phyloP scores from a whole-genome alignment of 371 early-diverging fungal species.

The Nematocida sp. region DNA sequence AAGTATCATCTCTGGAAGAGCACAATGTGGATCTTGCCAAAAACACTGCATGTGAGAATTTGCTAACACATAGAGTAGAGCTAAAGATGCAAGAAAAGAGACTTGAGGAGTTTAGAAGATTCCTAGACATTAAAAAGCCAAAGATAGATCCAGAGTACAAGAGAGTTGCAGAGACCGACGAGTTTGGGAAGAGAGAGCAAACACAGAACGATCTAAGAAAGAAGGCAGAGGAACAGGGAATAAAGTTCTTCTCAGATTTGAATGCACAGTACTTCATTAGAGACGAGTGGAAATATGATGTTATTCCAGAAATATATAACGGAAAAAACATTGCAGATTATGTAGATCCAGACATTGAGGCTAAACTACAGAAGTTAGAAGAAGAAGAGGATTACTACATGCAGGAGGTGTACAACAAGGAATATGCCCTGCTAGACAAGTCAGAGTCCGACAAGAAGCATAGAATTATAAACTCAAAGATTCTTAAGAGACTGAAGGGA shows the following conservation, averaged over 20 bases:
- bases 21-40: slow-evolving; percentile 66
- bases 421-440: slow-evolving; percentile 61
- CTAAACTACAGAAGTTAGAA: slow-evolving; percentile 86
- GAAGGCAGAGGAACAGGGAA: slow-evolving; percentile 41
- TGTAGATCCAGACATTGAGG: slow-evolving; percentile 80
- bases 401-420: slow-evolving; percentile 58
- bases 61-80: slow-evolving; percentile 65
- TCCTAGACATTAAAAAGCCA: slow-evolving; percentile 78
- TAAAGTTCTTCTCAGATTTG: slow-evolving; percentile 42
- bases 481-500: slow-evolving; percentile 57
- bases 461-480: slow-evolving; percentile 47
- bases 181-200: slow-evolving; percentile 79
- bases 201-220: slow-evolving; percentile 72
- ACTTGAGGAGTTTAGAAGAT: slow-evolving; percentile 74
- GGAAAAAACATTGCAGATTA: slow-evolving; percentile 99
- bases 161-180: slow-evolving; percentile 83
- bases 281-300: slow-evolving; percentile 89
- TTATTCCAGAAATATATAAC: slow-evolving; percentile 96
- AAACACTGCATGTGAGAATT: slow-evolving; percentile 66
- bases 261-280: slow-evolving; percentile 57
- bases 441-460: slow-evolving; percentile 64
- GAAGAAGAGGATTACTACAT: slow-evolving; percentile 79
- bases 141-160: slow-evolving; percentile 74
- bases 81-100: slow-evolving; percentile 64
- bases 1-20: slow-evolving; percentile 63